These are phyloP conservation scores for Aspergillus pseudoterreus DNA, from an alignment of 2,329 filamentous ascomycete genomes.

Conservation along the genomic window DNA sequence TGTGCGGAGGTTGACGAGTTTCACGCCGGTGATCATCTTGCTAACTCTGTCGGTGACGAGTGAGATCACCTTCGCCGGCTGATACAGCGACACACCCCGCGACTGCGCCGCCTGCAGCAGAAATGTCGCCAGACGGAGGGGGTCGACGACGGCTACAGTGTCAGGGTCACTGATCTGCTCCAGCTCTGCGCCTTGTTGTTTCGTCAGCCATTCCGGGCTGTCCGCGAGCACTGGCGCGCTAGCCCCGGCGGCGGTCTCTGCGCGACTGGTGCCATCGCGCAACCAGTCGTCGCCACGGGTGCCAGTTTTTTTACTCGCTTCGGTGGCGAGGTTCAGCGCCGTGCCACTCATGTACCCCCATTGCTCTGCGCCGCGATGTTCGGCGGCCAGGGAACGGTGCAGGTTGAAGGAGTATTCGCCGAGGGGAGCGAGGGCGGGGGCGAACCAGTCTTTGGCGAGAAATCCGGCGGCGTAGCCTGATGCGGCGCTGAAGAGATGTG, in stretches of 20 bases:
- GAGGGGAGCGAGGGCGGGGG: conserved; percentile 53
- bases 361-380: conserved; percentile 53
- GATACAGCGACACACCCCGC: conserved; percentile 62
- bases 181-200: conserved; percentile 52
- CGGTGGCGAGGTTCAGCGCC: conserved; percentile 51
- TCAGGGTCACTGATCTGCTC: conserved; percentile 60
- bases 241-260: conserved; percentile 46
- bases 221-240: conserved; percentile 31
- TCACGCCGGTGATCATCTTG: conserved; percentile 51
- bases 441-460: conserved; percentile 70
- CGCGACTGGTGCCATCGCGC: conserved; percentile 60
- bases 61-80: conserved; percentile 57
- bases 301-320: conserved; percentile 36
- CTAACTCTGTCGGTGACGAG: conserved; percentile 48
- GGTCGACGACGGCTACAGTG: conserved; percentile 66
- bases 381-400: conserved; percentile 61
- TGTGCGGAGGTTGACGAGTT: conserved; percentile 43
- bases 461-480: conserved; percentile 74
- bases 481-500: conserved; percentile 66
- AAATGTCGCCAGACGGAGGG: conserved; percentile 62
- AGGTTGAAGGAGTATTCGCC: conserved; percentile 66
- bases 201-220: conserved; percentile 58
- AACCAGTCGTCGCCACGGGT: conserved; percentile 63
- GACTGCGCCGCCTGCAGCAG: conserved; percentile 56
- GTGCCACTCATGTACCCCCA: conserved; percentile 61